Conservation (phyloP, 192 early-diverging fungal species). For the Mortierella claussenii region DNA sequence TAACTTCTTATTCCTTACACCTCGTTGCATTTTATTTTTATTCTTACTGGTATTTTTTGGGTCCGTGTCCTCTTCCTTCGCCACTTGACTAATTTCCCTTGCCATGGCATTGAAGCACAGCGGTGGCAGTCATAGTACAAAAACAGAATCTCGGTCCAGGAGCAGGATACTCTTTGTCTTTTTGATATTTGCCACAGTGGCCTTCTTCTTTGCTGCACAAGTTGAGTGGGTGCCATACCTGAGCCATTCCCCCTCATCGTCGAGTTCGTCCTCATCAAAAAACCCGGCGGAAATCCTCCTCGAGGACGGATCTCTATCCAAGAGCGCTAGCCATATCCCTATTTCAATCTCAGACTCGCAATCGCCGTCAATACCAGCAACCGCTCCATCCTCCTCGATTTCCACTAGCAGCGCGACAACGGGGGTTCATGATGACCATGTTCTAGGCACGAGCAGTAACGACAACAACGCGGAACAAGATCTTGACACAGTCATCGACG, state of each 20-base stretch:
- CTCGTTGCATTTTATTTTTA: neutral
- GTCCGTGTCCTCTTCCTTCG: neutral
- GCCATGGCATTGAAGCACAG: neutral
- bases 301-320: neutral
- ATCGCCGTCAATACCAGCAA: neutral
- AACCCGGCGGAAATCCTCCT: neutral
- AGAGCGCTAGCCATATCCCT: neutral
- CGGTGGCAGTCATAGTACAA: neutral
- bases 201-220: conserved; percentile 36
- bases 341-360: no score
- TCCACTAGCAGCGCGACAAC: no score
- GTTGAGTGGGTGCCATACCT: conserved; percentile 46
- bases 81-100: neutral
- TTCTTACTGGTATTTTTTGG: neutral
- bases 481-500: neutral
- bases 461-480: neutral
- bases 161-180: conserved; percentile 14
- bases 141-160: conserved; percentile 13
- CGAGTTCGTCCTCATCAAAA: neutral
- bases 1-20: neutral
- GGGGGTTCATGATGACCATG: neutral
- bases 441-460: neutral
- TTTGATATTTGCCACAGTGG: conserved; percentile 13
- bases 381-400: no score
- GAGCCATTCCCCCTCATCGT: conserved; percentile 2